These are phyloP conservation scores for Psilocybe mexicana DNA, from an alignment of 1,284 basidiomycete species.

Conservation along the genomic window DNA sequence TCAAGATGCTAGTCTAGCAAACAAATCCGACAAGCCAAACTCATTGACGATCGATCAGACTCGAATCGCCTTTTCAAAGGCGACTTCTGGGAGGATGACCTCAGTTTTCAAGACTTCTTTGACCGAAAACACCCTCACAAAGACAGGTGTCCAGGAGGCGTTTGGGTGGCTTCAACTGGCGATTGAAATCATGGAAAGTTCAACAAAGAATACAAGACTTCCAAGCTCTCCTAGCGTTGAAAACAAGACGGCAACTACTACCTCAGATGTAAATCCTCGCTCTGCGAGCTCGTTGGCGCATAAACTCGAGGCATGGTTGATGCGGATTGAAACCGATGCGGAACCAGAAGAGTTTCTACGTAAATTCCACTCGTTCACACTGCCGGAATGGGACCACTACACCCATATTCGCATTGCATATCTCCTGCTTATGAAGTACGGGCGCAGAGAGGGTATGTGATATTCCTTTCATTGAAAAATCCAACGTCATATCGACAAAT, in stretches of 20 bases:
- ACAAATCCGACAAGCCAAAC: slow-evolving; percentile 36
- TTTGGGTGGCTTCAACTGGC: slow-evolving; percentile 39
- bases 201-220: background rate
- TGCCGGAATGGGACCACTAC: slow-evolving; percentile 45
- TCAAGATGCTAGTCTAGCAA: slow-evolving; percentile 31
- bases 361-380: slow-evolving; percentile 31
- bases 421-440: slow-evolving; percentile 35
- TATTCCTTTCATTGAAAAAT: background rate
- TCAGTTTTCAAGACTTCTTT: slow-evolving; percentile 29
- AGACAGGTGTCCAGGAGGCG: slow-evolving; percentile 33
- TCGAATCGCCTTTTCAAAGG: slow-evolving; percentile 28
- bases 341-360: slow-evolving; percentile 32
- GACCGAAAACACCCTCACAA: slow-evolving; percentile 16
- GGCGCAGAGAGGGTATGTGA: slow-evolving; percentile 38
- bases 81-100: slow-evolving; percentile 23
- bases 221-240: background rate
- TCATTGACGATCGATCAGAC: slow-evolving; percentile 32
- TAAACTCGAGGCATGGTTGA: slow-evolving; percentile 36
- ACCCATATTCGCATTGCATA: slow-evolving; percentile 43
- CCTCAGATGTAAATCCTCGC: slow-evolving; percentile 8
- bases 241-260: slow-evolving; percentile 2
- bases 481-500: too few species aligned
- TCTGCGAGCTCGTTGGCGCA: slow-evolving; percentile 26
- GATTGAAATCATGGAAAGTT: slow-evolving; percentile 25
- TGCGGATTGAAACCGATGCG: slow-evolving; percentile 30